These are phyloP conservation scores for Periglandula ipomoeae DNA, from an alignment of 2,329 filamentous ascomycete species.

Conservation along the genomic window DNA sequence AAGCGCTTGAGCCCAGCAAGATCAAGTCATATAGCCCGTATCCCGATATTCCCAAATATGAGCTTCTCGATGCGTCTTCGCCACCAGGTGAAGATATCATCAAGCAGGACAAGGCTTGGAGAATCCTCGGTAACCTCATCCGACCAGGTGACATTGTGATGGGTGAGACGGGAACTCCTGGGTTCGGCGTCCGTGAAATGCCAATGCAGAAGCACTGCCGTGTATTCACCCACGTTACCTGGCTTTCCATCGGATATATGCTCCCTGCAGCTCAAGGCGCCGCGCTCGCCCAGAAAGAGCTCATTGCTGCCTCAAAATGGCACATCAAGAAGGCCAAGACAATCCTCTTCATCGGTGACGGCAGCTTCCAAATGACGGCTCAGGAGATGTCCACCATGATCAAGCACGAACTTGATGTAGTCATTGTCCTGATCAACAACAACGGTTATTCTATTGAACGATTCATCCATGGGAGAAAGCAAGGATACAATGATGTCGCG, in stretches of 20 bases:
- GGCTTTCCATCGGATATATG: conserved; percentile 53
- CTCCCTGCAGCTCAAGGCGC: conserved; percentile 47
- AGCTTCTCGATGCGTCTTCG: conserved; percentile 7
- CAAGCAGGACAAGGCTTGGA: conserved; percentile 38
- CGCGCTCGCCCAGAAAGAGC: conserved; percentile 42
- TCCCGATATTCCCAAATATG: conserved; percentile 19
- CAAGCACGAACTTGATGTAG: conserved; percentile 37
- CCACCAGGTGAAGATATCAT: conserved; percentile 1
- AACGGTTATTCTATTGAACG: conserved; percentile 51
- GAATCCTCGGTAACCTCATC: conserved; percentile 35
- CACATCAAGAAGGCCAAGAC: conserved; percentile 25
- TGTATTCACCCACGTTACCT: conserved; percentile 43
- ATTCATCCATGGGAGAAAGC: conserved; percentile 43
- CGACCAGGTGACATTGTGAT: conserved; percentile 45
- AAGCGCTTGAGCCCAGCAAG: conserved; percentile 15
- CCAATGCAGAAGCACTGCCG: conserved; percentile 37
- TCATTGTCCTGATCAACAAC: conserved; percentile 49
- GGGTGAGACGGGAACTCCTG: conserved; percentile 48
- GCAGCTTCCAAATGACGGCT: conserved; percentile 56
- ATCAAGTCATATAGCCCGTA: conserved; percentile 16
- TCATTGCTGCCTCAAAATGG: conserved; percentile 15
- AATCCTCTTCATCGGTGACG: conserved; percentile 52
- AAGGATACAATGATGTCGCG: conserved; percentile 46
- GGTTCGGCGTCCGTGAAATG: conserved; percentile 42
- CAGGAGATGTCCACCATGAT: conserved; percentile 60